Evolutionary conservation across 2,329 filamentous ascomycete genomes (phyloP).

Genomic region (Neobulgaria alba): DNA sequence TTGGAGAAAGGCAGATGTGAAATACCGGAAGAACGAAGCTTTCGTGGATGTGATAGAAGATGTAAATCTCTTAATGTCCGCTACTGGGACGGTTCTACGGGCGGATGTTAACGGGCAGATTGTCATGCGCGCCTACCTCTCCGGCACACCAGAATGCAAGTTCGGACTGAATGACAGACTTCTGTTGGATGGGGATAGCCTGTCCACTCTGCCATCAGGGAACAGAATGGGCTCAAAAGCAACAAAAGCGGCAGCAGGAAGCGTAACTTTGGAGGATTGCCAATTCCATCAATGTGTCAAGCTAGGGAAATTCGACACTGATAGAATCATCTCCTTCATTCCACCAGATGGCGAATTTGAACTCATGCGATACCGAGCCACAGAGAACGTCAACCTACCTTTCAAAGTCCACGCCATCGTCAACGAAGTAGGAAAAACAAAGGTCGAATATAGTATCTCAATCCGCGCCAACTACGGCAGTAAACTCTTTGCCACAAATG

Average conservation of each 20-base stretch:
- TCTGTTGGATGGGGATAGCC: constrained; percentile 70
- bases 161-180: constrained; percentile 95
- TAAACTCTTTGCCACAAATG: constrained; percentile 96
- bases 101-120: constrained; percentile 97
- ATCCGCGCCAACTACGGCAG: constrained; percentile 94
- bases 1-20: constrained; percentile 95
- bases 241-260: constrained; percentile 89
- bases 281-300: constrained; percentile 99
- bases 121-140: constrained; percentile 95
- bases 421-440: constrained; percentile 92
- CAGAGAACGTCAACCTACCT: constrained; percentile 95
- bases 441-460: constrained; percentile 97
- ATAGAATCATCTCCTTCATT: constrained; percentile 94
- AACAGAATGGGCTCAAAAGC: constrained; percentile 77
- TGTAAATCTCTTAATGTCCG: constrained; percentile 98
- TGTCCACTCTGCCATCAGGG: constrained; percentile 59
- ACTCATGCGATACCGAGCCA: constrained; percentile 96
- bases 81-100: constrained; percentile 85
- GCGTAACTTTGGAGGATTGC: constrained; percentile 93
- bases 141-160: constrained; percentile 96
- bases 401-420: constrained; percentile 99
- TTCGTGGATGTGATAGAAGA: constrained; percentile 99
- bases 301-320: constrained; percentile 90
- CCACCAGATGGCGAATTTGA: constrained; percentile 97
- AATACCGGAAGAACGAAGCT: constrained; percentile 98